A percentile compares a stretch with the other conserved stretches of the same genome.
These are phyloP conservation scores for Garcia nutans DNA, from an alignment of 345 rosid genomes.

Conservation along the genomic window DNA sequence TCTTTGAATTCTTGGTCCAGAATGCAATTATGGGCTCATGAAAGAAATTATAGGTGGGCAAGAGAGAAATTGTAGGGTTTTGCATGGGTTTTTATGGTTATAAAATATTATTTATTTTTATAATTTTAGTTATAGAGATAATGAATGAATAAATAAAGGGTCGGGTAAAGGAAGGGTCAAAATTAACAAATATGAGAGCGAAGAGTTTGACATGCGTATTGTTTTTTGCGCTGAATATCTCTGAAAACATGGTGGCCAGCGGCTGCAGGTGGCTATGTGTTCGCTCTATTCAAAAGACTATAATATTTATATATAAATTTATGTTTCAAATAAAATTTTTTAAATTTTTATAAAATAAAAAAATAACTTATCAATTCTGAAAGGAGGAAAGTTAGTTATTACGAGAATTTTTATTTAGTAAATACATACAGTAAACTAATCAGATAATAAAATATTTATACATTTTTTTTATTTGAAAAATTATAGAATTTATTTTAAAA, in stretches of 20 bases:
- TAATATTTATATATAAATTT: no score
- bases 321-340: no score
- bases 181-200: constrained; percentile 8
- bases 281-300: constrained; percentile 24
- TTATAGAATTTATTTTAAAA: no score
- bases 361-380: no score
- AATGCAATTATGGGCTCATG: constrained; percentile 14
- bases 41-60: background rate
- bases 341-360: no score
- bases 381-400: no score
- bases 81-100: constrained; percentile 21
- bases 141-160: background rate
- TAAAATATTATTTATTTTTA: background rate
- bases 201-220: constrained; percentile 78
- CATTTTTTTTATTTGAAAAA: no score
- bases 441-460: no score
- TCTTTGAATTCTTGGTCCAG: constrained; percentile 11
- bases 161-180: constrained; percentile 13
- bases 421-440: no score
- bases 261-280: constrained; percentile 36
- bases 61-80: constrained; percentile 2
- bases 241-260: constrained; percentile 92
- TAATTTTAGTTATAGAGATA: background rate
- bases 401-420: no score
- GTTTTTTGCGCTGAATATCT: constrained; percentile 71